These are phyloP conservation scores for Eucalyptus pumila DNA, from an alignment of 345 rosid genomes.

Conservation along the genomic window DNA sequence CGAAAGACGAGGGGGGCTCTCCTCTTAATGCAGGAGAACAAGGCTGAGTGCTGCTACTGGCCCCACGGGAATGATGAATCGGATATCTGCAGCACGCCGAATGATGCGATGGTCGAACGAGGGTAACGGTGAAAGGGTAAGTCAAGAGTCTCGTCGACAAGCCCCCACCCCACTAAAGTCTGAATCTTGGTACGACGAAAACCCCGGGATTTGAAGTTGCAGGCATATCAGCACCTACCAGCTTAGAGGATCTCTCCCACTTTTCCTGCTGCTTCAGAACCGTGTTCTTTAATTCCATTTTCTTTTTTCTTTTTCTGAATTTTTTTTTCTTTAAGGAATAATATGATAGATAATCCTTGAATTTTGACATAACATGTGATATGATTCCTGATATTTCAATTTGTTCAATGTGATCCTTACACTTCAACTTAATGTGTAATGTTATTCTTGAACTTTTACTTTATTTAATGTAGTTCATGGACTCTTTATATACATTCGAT, in stretches of 20 bases:
- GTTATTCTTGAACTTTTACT: too few species aligned
- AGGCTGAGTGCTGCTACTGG: background rate
- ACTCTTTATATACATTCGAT: too few species aligned
- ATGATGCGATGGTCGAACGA: background rate
- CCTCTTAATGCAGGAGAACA: background rate
- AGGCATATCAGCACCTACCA: background rate
- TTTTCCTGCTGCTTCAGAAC: background rate
- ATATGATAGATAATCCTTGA: too few species aligned
- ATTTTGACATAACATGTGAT: too few species aligned
- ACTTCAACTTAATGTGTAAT: accelerated
- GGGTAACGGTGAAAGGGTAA: background rate
- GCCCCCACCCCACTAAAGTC: background rate
- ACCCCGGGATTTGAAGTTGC: background rate
- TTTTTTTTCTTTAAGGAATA: background rate
- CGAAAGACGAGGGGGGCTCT: background rate
- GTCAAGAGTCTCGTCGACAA: background rate
- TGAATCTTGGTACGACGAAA: background rate
- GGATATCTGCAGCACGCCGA: background rate
- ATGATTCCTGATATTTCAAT: too few species aligned
- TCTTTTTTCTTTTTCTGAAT: background rate
- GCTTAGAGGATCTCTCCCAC: background rate
- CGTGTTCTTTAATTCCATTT: background rate
- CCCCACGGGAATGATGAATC: background rate
- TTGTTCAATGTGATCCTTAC: too few species aligned
- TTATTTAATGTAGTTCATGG: too few species aligned